These are phyloP conservation scores for Ogataea neopini DNA, from an alignment of 805 yeast genomes.

Conservation along the genomic window DNA sequence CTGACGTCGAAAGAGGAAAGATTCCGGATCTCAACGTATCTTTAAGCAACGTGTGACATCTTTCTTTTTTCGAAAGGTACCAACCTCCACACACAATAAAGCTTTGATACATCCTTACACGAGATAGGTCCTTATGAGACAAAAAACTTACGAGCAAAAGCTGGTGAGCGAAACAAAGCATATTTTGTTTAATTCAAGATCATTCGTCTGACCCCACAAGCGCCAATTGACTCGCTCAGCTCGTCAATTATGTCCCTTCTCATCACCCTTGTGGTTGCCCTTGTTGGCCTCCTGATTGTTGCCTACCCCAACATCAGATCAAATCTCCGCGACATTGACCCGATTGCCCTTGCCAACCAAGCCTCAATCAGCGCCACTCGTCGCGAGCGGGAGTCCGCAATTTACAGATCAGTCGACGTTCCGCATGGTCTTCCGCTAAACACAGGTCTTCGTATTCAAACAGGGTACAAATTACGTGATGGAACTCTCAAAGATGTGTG, in stretches of 20 bases:
- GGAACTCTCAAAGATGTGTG: slow-evolving; percentile 78
- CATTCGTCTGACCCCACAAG: too few relatives aligned
- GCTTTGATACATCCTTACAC: slow-evolving; percentile 1
- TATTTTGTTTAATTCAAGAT: too few relatives aligned
- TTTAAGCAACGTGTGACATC: background rate
- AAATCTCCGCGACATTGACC: slow-evolving; percentile 54
- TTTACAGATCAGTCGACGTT: slow-evolving; percentile 71
- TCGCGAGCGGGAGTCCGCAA: slow-evolving; percentile 67
- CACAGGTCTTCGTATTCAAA: slow-evolving; percentile 66
- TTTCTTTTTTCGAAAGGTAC: background rate
- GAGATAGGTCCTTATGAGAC: too few relatives aligned
- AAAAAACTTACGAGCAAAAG: too few relatives aligned
- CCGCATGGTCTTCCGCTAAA: slow-evolving; percentile 71
- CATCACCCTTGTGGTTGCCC: slow-evolving; percentile 5
- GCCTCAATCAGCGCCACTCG: slow-evolving; percentile 66
- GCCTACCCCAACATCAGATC: slow-evolving; percentile 29
- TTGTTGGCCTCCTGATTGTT: slow-evolving; percentile 3
- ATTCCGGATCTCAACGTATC: background rate
- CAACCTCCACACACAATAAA: background rate
- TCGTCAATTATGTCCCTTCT: background rate
- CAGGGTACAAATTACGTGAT: slow-evolving; percentile 65
- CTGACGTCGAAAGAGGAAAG: background rate
- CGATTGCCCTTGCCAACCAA: slow-evolving; percentile 60
- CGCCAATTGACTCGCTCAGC: too few relatives aligned
- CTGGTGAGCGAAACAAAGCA: too few relatives aligned